Base-by-base conservation (phyloP, 75 land plant genomes). In the Azolla pinnata region DNA sequence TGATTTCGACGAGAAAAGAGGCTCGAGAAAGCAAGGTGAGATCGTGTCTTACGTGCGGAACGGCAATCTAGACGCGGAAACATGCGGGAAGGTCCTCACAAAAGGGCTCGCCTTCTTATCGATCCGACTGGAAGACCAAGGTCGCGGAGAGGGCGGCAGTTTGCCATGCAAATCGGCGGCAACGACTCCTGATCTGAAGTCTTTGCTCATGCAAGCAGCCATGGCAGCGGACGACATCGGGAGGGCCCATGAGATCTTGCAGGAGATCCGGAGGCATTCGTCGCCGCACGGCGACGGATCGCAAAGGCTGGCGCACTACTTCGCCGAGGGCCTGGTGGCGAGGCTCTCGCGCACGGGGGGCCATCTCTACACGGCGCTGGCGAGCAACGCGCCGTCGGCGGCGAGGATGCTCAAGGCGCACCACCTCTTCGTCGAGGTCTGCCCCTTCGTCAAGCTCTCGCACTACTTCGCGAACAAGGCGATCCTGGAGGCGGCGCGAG, bases 271-370 rank as follows among this genome's bases (percentile, higher is more conserved):
- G 56, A 76, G 82, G 60, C 79, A 77, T 53, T 65, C 83, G 9
- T 70, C 80, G n/a, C 66, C 85, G 27, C 18, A 24, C 52, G 86
- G 86, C 35, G 79, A 73, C 61, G 89, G 78, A 29, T 60, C 57
- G 19, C 82, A 85, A 60, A 61, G 89, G 45, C 17, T 85, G 63
- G 83, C 86, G 0, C 71, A 75, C 26, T 82, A 63, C 44, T 85
- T 85, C 64, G 89, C 83, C 18, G 68, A 85, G 45, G 78, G 74
- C 18, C 74, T 85, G 33, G 83, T 78, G 33, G 96, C 90, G 20
- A 71, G 96, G 27, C 45, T 86, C 29, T 66, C 80, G 67, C 91
- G 96, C 3, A 67, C 84, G 2, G 91, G 91, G 25, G 81, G 77
- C 14, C 67, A 66, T 28, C 55, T 71, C 2, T 83, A 83, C 64